Evolutionary conservation across 305 asterid genomes (phyloP), one percentile per base, ranked within the genome.

Genomic region (Withania somnifera): DNA sequence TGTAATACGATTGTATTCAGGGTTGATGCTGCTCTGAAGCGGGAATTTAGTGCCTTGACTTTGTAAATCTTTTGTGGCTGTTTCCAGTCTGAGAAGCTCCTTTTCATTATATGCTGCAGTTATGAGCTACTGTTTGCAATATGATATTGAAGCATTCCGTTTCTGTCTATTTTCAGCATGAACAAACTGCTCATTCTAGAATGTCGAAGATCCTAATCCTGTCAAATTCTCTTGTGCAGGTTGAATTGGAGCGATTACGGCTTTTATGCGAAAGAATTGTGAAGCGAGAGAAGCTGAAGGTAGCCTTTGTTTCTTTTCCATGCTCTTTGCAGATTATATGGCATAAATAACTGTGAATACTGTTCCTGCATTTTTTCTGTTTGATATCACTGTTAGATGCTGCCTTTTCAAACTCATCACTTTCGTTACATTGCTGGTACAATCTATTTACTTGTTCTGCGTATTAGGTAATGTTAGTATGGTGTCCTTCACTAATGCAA

Each of bases 191-290:
- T 75, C 63, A 10, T 51, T 17, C 14, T 52, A 30, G 80, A 17
- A 10, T 75, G 47, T 42, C 26, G 24, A 50, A 75, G 80, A 51
- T 28, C 63, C 19, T 51, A 50, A 75, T 75, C 63, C 80, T 51
- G 36, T 51, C 63, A 75, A 51, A 50, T 75, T 47, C 15, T 83
- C 42, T 78, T 45, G 13, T 88, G 56, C 88, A 96, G 99, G 99
- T 96, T 86, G 98, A 94, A 87, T 85, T 96, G 91, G 99, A 96
- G 93, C 92, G 97, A 80, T 83, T 97, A 86, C 98, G 99, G 3
- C 98, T 97, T 83, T 91, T 97, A 78, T 97, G 99, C 76, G 99
- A 97, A 86, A 92, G 99, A 89, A 91, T 97, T 82, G 88, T 90
- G 81, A 97, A 91, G 86, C 84, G 99, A 84, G 99, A 97, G 92